Evolutionary conservation across 176 grass and related monocot species (phyloP).

Genomic region (Oryza brachyantha): DNA sequence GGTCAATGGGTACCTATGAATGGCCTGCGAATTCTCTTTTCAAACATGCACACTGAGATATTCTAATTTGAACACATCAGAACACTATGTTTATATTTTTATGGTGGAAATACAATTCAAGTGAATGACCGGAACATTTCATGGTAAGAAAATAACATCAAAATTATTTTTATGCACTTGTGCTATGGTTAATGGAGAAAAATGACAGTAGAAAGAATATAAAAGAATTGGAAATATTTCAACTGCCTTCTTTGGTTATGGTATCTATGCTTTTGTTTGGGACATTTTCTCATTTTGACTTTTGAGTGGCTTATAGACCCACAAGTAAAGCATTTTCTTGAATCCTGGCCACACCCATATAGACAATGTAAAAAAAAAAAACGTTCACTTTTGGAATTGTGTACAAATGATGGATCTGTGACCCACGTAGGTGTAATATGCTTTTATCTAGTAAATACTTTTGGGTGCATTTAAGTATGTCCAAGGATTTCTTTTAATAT

Average conservation of each 20-base stretch:
- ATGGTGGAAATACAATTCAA: slow-evolving; percentile 14
- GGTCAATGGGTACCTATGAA: not conserved
- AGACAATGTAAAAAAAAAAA: not conserved
- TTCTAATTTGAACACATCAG: not conserved
- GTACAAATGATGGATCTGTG: not conserved
- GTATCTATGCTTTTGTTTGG: not conserved
- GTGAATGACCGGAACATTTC: not conserved
- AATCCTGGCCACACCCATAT: not conserved
- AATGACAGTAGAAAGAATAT: not conserved
- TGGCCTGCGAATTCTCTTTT: not conserved
- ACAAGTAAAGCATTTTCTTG: not conserved
- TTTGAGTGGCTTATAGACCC: not conserved
- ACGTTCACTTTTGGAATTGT: slow-evolving; percentile 13
- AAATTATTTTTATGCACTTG: slow-evolving; percentile 7
- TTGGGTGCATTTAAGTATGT: slow-evolving; percentile 14
- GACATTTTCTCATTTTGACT: not conserved
- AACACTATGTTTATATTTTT: slow-evolving; percentile 11
- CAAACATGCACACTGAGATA: not conserved
- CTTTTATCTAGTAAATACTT: slow-evolving; percentile 10
- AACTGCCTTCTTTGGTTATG: not conserved
- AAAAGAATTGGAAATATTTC: slow-evolving; percentile 6
- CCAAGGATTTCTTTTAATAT: not conserved
- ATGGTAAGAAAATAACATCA: not conserved
- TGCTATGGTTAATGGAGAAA: not conserved
- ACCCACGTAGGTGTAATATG: not conserved